Conservation (phyloP, 2,329 filamentous ascomycete genomes). For the Paracorniculantispora psalliotae region DNA sequence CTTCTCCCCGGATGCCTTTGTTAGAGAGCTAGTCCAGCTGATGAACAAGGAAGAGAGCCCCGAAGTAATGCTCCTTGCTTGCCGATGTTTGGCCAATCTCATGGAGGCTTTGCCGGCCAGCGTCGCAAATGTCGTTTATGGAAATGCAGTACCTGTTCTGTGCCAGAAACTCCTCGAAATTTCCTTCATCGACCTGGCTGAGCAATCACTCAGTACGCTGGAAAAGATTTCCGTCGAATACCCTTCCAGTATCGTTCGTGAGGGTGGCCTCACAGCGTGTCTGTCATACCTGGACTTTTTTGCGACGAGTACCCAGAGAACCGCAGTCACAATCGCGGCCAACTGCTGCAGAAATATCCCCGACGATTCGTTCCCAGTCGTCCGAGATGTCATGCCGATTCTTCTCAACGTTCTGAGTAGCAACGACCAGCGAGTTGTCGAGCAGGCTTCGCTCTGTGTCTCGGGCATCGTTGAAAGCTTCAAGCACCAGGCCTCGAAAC, state of each 20-base stretch:
- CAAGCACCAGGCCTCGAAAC: slow-evolving; percentile 76
- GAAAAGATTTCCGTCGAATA: slow-evolving; percentile 98
- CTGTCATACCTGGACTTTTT: slow-evolving; percentile 97
- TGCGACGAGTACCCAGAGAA: slow-evolving; percentile 91
- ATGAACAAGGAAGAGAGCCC: slow-evolving; percentile 96
- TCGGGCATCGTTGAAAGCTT: slow-evolving; percentile 97
- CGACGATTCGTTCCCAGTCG: slow-evolving; percentile 85
- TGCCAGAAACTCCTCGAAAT: slow-evolving; percentile 96
- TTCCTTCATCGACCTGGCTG: slow-evolving; percentile 92
- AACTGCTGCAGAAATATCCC: slow-evolving; percentile 98
- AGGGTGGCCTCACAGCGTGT: slow-evolving; percentile 93
- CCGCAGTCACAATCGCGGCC: slow-evolving; percentile 92
- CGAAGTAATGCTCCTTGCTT: slow-evolving; percentile 95
- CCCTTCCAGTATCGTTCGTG: slow-evolving; percentile 87
- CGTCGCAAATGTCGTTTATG: slow-evolving; percentile 93
- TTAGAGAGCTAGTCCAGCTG: slow-evolving; percentile 85
- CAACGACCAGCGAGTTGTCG: slow-evolving; percentile 93
- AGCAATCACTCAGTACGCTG: slow-evolving; percentile 92
- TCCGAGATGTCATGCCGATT: slow-evolving; percentile 94
- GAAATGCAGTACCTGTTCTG: slow-evolving; percentile 88
- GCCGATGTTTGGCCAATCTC: slow-evolving; percentile 89
- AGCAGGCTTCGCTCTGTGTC: slow-evolving; percentile 93
- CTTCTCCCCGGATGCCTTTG: slow-evolving; percentile 89
- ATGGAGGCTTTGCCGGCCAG: slow-evolving; percentile 96
- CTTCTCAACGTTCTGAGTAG: slow-evolving; percentile 84